Conservation (phyloP, 2,329 filamentous ascomycete genomes). For the Tympanopsis confertula region DNA sequence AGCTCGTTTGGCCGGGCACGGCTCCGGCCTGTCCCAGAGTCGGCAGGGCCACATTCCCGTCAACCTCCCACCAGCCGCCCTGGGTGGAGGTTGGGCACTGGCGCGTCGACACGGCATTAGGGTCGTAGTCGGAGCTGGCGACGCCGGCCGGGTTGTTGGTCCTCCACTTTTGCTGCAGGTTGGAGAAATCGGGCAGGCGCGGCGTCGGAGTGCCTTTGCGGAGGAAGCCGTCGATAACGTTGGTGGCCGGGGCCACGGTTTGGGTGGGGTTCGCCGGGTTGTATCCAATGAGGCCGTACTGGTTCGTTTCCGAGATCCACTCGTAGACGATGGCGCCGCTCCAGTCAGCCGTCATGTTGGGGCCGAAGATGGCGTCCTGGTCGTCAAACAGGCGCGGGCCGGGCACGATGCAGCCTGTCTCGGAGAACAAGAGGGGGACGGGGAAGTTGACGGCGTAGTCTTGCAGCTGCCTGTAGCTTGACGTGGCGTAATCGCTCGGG, state of each 20-base stretch:
- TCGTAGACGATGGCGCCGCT: conserved; percentile 80
- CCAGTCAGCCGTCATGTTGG: conserved; percentile 57
- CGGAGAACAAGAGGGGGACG: conserved; percentile 82
- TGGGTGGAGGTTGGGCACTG: conserved; percentile 60
- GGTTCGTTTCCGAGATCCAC: conserved; percentile 76
- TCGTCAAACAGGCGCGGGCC: conserved; percentile 55
- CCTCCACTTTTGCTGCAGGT: conserved; percentile 67
- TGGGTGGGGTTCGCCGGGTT: conserved; percentile 40
- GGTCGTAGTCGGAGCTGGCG: conserved; percentile 51
- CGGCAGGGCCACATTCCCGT: conserved; percentile 60
- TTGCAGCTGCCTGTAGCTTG: conserved; percentile 63
- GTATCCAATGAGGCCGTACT: conserved; percentile 74
- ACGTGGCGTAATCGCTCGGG: conserved; percentile 38
- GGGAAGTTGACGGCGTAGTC: conserved; percentile 57
- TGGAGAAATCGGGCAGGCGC: conserved; percentile 64
- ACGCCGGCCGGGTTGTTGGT: conserved; percentile 60
- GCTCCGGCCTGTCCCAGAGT: conserved; percentile 44
- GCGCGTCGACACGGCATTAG: conserved; percentile 47
- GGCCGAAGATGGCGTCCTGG: conserved; percentile 65
- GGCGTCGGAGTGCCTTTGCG: conserved; percentile 65
- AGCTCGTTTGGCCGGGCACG: background rate
- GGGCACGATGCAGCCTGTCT: conserved; percentile 69
- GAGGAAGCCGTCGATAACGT: conserved; percentile 53
- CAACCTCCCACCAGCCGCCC: conserved; percentile 57
- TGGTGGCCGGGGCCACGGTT: conserved; percentile 36